Base-by-base conservation (phyloP, 208 protist genomes). In the Phytomonas sp. region DNA sequence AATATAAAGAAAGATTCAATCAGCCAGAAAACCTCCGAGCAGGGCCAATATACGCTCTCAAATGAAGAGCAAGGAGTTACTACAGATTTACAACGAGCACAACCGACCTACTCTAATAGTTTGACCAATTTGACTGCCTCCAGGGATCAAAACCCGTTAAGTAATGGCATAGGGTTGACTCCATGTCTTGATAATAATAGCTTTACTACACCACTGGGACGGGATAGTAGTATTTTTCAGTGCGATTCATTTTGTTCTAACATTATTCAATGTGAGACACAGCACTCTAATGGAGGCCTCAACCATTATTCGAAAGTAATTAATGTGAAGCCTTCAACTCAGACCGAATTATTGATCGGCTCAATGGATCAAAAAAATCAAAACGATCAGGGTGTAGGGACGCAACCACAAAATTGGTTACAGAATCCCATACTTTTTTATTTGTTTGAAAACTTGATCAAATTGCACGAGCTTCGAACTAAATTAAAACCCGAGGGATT, bases 351-450 rank as follows among this genome's bases (percentile, higher is more conserved):
- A 56, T 56, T 56, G 5, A 26, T 56, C 17, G 23, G 46, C 20
- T 26, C 46, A 56, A 5, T 56, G 20, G 20, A 6, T 56, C 4
- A 56, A 56, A 56, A 20, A 26, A 9, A 46, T 23, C 11, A 56
- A 17, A 11, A 56, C 20, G 46, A 64, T 64, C 60, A 37, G 15
- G 17, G 26, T 37, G 20, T 37, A 13, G 26, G 9, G 15, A 37
- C 60, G 23, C 60, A 64, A 17, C 17, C 60, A 37, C 20, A 33
- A 26, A 77, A 88, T 70, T 93, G 87, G 84, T 67, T 93, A 30
- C 73, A 82, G 26, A 76, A 81, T 6, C 84, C 87, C 7, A 81
- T 73, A 46, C 66, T 93, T 26, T 93, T 90, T 69, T 90, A 82
- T 60, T 76, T 93, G 33, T 79, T 80, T 31, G 78, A 81, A 23